Percentiles rank a stretch among this genome's conserved stretches.
phyloP scores from a whole-genome alignment of 768 basidiomycete species.

The Inosperma sp. region DNA sequence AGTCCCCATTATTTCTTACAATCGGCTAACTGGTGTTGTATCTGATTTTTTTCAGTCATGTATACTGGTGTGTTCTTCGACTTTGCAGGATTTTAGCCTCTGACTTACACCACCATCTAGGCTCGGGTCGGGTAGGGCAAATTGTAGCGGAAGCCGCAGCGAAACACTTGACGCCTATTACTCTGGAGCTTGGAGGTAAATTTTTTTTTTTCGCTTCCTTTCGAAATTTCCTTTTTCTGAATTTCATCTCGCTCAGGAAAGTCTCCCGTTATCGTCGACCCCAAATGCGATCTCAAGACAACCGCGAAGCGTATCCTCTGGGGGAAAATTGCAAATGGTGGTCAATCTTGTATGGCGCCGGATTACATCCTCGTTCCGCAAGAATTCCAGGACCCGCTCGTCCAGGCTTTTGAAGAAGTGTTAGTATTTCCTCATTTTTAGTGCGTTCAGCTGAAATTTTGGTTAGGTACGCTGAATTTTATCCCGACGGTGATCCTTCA shows the following conservation, averaged over 20 bases:
- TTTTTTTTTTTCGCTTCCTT: slow-evolving; percentile 1
- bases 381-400: slow-evolving; percentile 42
- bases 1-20: neutral
- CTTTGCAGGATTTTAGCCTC: slow-evolving; percentile 6
- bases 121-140: slow-evolving; percentile 54
- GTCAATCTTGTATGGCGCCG: slow-evolving; percentile 69
- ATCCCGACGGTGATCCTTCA: slow-evolving; percentile 43
- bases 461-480: slow-evolving; percentile 52
- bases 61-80: slow-evolving; percentile 51
- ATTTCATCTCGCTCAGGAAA: slow-evolving; percentile 41
- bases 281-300: slow-evolving; percentile 57
- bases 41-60: slow-evolving; percentile 36
- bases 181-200: slow-evolving; percentile 40
- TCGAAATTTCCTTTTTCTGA: neutral
- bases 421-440: slow-evolving; percentile 21
- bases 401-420: slow-evolving; percentile 40
- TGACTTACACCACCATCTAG: slow-evolving; percentile 28
- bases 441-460: neutral
- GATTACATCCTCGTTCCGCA: slow-evolving; percentile 50
- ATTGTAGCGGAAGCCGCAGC: slow-evolving; percentile 74
- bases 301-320: slow-evolving; percentile 72
- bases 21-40: neutral
- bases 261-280: slow-evolving; percentile 70
- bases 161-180: slow-evolving; percentile 66
- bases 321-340: slow-evolving; percentile 77